A percentile compares a stretch with the other conserved stretches of the same genome.
Conservation (phyloP, 768 basidiomycete genomes). For the Leccinellum luteum region DNA sequence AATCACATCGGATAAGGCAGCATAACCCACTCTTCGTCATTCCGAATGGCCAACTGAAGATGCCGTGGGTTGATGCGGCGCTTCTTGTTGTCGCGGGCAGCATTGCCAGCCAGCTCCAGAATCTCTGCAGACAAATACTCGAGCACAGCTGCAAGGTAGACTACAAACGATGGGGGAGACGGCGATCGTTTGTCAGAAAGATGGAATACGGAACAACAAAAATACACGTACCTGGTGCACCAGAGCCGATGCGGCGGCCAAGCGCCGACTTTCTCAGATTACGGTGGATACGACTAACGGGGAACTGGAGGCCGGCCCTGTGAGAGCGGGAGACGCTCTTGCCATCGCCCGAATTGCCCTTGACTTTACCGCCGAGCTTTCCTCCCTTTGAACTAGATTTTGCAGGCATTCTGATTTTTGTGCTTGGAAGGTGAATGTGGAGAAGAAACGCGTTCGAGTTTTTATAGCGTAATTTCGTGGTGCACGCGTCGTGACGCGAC, state of each 20-base stretch:
- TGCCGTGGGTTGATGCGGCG: conserved; percentile 96
- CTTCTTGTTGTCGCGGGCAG: conserved; percentile 90
- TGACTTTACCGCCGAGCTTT: conserved; percentile 54
- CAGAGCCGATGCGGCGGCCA: conserved; percentile 83
- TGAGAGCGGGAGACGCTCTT: conserved; percentile 70
- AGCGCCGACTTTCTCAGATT: conserved; percentile 85
- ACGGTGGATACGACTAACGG: conserved; percentile 90
- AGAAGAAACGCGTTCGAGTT: neutral
- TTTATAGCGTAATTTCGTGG: conserved; percentile 23
- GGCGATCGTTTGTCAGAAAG: neutral
- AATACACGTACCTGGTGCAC: conserved; percentile 63
- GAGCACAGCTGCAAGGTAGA: conserved; percentile 90
- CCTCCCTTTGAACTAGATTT: conserved; percentile 33
- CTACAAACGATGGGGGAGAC: conserved; percentile 33
- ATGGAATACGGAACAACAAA: conserved; percentile 8
- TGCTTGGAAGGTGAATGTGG: neutral
- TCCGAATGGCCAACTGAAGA: conserved; percentile 90
- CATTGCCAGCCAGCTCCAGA: conserved; percentile 88
- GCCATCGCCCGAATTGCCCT: conserved; percentile 30
- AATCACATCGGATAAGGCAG: neutral
- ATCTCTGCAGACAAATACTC: conserved; percentile 94
- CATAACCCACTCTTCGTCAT: conserved; percentile 77
- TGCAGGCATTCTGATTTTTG: conserved; percentile 22
- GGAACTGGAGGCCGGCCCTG: conserved; percentile 80
- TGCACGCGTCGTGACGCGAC: conserved; percentile 41